These are phyloP conservation scores for Rhodotorula sp. DNA, from an alignment of 1,284 basidiomycete species.

Conservation along the genomic window DNA sequence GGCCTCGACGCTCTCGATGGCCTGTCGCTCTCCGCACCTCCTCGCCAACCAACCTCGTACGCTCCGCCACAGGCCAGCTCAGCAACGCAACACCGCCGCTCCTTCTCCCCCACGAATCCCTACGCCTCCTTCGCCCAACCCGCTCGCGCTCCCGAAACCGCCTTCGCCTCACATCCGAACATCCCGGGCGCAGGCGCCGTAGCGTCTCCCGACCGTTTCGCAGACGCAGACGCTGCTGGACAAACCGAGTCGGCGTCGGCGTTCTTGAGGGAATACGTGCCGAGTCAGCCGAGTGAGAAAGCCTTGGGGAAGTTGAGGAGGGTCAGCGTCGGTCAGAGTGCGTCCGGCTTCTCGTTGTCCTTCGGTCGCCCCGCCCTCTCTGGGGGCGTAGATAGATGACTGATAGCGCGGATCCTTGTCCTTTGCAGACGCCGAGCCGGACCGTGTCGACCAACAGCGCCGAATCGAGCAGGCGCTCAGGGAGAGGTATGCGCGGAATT, in stretches of 20 bases:
- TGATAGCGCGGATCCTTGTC: neutral
- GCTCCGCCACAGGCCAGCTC: neutral
- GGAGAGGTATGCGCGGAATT: constrained; percentile 33
- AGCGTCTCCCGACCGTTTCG: neutral
- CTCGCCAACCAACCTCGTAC: too few relatives aligned
- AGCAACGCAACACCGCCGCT: neutral
- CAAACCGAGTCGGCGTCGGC: constrained; percentile 2
- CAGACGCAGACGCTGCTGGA: neutral
- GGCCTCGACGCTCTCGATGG: constrained; percentile 16
- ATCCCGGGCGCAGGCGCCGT: neutral
- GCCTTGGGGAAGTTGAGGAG: constrained; percentile 43
- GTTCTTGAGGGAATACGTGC: constrained; percentile 12
- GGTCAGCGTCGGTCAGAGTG: constrained; percentile 27
- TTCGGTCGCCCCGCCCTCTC: neutral
- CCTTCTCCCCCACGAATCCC: constrained; percentile 23
- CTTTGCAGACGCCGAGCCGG: neutral
- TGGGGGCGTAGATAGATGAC: too few relatives aligned
- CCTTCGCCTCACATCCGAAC: neutral
- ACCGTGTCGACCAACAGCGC: constrained; percentile 9
- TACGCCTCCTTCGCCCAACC: constrained; percentile 13
- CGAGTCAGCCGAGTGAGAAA: constrained; percentile 36
- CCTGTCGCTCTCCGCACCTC: neutral
- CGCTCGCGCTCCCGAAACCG: neutral
- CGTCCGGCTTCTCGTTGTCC: neutral
- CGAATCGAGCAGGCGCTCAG: constrained; percentile 34